Evolutionary conservation across 495 filamentous ascomycete genomes (phyloP), one percentile per base, ranked within the genome.

Genomic region (Apiosordaria backusii): DNA sequence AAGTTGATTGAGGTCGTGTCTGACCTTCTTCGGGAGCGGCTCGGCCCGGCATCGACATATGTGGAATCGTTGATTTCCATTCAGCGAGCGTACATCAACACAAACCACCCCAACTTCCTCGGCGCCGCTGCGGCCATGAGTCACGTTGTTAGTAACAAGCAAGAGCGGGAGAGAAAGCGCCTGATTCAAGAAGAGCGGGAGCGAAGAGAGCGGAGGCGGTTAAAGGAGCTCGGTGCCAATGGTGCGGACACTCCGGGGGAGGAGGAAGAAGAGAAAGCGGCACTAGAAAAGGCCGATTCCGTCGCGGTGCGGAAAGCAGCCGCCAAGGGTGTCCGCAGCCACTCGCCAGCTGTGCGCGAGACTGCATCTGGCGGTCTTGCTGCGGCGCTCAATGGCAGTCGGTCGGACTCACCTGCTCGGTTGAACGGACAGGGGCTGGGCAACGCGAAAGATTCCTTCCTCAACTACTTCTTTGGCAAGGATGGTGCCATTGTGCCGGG

Each of bases 1-100:
- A 99, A 97, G 74, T 87, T 99, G 21, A 99, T 99, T 66, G 95
- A 99, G 76, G 95, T 97, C 7, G 95, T 99, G 1, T 97, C 94
- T 7, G 95, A 99, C 74, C 88, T 99, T 55, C 86, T 99, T 57
- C 88, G 95, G 58, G 95, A 99, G 77, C 86, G 93, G 53, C 80
- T 98, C 26, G 94, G 96, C 0, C 95, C 95, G 18, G 87, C 90
- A 61, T 94, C 93, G 5, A 80, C 73, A 25, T 99, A 99, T 71
- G 95, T 99, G 4, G 95, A 97, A 74, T 97, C 92, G 23, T 84
- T 99, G 50, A 99, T 98, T 53, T 88, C 94, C 13, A 99, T 99
- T 35, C 95, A 99, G 78, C 85, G 95, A 65, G 95, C 95, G 18
- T 99, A 99, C 76, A 97, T 99, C 77, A 99, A 99, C 78, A 99